Conservation (phyloP, 768 basidiomycete genomes). For the Trametes coccinea region DNA sequence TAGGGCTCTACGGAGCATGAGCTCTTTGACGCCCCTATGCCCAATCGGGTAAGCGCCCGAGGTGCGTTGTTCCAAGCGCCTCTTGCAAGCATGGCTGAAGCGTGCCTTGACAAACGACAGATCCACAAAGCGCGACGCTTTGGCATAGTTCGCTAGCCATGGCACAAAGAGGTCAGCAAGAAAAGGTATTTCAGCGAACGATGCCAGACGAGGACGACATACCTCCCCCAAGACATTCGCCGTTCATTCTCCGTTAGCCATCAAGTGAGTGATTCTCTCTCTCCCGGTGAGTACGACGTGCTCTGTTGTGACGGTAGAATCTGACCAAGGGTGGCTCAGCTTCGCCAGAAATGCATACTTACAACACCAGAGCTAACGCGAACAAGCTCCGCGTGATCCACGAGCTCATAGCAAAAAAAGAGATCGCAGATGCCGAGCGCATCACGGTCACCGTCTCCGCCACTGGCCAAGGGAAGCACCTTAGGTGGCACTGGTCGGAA, state of each 20-base stretch:
- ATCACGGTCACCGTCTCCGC: constrained; percentile 3
- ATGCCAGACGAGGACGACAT: neutral
- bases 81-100: neutral
- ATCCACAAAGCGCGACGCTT: constrained; percentile 11
- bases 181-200: constrained; percentile 14
- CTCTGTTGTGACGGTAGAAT: no score
- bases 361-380: neutral
- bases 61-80: neutral
- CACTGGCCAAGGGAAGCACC: constrained; percentile 5
- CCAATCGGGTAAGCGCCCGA: neutral
- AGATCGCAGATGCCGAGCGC: neutral
- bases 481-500: constrained; percentile 13
- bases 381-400: neutral
- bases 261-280: neutral
- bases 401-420: neutral
- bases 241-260: neutral
- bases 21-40: neutral
- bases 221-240: constrained; percentile 1
- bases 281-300: neutral
- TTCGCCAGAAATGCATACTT: constrained; percentile 3
- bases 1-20: no score
- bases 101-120: neutral
- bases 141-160: neutral
- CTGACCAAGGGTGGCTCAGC: neutral
- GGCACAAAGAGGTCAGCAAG: constrained; percentile 10